Evolutionary conservation across 179 eudicot genomes (phyloP), one percentile per base, ranked within the genome.

Genomic region (Amaranthus tricolor): DNA sequence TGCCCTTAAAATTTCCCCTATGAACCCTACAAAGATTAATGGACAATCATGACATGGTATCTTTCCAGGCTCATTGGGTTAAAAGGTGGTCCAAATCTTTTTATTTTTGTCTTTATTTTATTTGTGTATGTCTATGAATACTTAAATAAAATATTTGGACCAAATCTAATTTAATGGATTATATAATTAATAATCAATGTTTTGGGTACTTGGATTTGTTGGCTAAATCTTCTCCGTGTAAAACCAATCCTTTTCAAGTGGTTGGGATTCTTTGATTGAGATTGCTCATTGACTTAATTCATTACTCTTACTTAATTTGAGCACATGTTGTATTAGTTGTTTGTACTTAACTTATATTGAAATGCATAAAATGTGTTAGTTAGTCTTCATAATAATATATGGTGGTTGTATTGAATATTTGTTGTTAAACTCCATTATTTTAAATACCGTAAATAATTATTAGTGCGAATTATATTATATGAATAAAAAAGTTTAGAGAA

Each of bases 11-110:
- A 16, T 19, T 53, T 70, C 53, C 44, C 40, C 9, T 43, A 50
- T 49, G 13, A 59, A 69, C 74, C 79, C 79, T 76, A 71, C 71
- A 71, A 14, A n/a, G 58, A 52, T 77, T 52, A 77, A 77, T 55
- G 66, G 63, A 78, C 68, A 66, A 66, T 66, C 31, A 72, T 78
- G 48, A 8, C 59, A 44, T 21, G 16, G 53, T 40, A 43, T 44
- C 47, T 50, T 40, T 16, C 20, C 7, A 12, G 14, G 11, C 76
- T 31, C 72, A 53, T 63, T 13, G 11, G 16, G 40, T 31, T 24
- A 31, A 31, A 31, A 31, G 69, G 54, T 44, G 62, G 78, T 70
- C 78, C 73, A 31, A 31, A 31, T 50, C 8, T 20, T 8, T 5
- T 17, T 7, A 14, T 21, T 43, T 13, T 43, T 19, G 50, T 70